Evolutionary conservation across 306 rosid genomes (phyloP).

Genomic region (Geum urbanum): DNA sequence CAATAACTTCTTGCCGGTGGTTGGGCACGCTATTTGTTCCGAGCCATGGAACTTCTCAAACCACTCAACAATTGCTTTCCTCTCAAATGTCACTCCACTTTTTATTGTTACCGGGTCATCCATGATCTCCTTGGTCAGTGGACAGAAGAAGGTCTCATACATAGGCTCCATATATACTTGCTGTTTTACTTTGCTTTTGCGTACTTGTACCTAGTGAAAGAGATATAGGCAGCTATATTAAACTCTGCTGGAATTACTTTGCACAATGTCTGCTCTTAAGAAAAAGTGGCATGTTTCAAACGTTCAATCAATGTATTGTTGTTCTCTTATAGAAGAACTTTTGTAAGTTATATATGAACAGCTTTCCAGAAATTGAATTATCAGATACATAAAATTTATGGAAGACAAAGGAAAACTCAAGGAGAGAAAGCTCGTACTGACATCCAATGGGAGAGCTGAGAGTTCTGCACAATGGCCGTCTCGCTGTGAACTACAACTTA

Average conservation of each 20-base stretch:
- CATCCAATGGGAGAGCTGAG: constrained; percentile 15
- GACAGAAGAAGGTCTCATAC: constrained; percentile 45
- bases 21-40: constrained; percentile 33
- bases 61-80: constrained; percentile 39
- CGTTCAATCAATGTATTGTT: neutral
- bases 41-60: constrained; percentile 22
- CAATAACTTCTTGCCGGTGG: constrained; percentile 31
- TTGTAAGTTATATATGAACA: neutral
- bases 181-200: neutral
- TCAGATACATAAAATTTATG: neutral
- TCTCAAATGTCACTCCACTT: constrained; percentile 42
- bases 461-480: constrained; percentile 7
- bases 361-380: neutral
- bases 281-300: neutral
- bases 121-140: constrained; percentile 42
- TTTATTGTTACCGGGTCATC: constrained; percentile 47
- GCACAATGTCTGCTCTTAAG: neutral
- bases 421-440: constrained; percentile 24
- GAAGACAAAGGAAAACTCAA: neutral
- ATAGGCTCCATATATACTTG: constrained; percentile 31
- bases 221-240: neutral
- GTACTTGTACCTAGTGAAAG: neutral
- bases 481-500: constrained; percentile 4
- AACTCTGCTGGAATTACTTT: neutral
- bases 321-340: too few relatives aligned